Conservation (phyloP, 805 yeast genomes). For the Candida awuae region DNA sequence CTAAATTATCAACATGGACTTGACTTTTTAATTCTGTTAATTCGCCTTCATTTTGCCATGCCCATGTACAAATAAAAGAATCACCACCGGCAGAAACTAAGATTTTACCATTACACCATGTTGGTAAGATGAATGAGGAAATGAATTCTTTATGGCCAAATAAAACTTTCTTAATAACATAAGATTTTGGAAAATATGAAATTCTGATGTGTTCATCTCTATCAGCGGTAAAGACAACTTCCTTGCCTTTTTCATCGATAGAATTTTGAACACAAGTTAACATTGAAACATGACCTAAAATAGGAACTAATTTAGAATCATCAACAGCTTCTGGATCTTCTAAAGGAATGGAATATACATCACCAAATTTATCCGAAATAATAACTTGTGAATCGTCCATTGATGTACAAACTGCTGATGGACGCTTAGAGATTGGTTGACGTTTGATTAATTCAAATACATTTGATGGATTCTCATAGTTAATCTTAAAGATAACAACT, state of each 20-base stretch:
- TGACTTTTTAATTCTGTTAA: slow-evolving; percentile 36
- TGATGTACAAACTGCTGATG: slow-evolving; percentile 67
- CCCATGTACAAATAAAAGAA: slow-evolving; percentile 62
- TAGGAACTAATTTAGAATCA: slow-evolving; percentile 49
- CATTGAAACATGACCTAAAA: slow-evolving; percentile 96
- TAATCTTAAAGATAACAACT: slow-evolving; percentile 48
- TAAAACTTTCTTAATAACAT: slow-evolving; percentile 70
- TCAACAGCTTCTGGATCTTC: slow-evolving; percentile 28
- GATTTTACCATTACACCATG: slow-evolving; percentile 36
- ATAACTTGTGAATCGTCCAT: slow-evolving; percentile 44
- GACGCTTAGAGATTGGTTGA: slow-evolving; percentile 83
- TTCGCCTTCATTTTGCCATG: slow-evolving; percentile 45
- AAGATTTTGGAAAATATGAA: slow-evolving; percentile 70
- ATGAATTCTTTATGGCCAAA: slow-evolving; percentile 85
- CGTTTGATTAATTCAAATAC: slow-evolving; percentile 51
- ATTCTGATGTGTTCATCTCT: slow-evolving; percentile 94
- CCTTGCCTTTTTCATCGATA: slow-evolving; percentile 33
- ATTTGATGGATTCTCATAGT: slow-evolving; percentile 20
- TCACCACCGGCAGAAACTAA: slow-evolving; percentile 93
- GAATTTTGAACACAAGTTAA: slow-evolving; percentile 62
- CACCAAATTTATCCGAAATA: slow-evolving; percentile 94
- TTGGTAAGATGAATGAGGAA: slow-evolving; percentile 52
- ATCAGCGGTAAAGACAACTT: slow-evolving; percentile 69
- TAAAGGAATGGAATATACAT: slow-evolving; percentile 61
- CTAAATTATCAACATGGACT: slow-evolving; percentile 30